Conservation (phyloP, 306 rosid genomes). For the Vigna trinervia region DNA sequence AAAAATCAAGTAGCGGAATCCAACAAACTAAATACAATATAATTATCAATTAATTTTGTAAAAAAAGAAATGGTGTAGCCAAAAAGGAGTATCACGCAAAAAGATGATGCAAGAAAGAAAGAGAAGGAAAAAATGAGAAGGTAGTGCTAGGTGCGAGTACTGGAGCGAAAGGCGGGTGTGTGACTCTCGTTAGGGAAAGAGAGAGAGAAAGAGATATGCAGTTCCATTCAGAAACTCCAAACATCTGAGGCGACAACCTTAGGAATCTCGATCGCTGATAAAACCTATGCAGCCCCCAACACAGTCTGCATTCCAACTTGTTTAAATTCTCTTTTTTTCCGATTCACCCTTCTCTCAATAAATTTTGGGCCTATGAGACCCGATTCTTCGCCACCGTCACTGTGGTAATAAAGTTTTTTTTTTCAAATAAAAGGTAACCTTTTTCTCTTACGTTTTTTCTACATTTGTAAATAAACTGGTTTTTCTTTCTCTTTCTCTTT, state of each 20-base stretch:
- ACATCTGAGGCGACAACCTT: constrained; percentile 48
- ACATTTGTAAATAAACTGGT: constrained; percentile 27
- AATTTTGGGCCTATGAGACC: not conserved
- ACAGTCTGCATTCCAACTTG: not conserved
- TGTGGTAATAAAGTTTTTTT: constrained; percentile 24
- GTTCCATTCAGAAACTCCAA: constrained; percentile 40
- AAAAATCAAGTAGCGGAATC: not conserved
- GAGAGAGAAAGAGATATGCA: constrained; percentile 33
- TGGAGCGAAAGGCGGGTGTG: constrained; percentile 50
- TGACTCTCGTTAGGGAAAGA: not conserved
- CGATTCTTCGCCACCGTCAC: constrained; percentile 9
- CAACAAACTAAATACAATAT: not conserved
- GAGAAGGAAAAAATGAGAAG: constrained; percentile 2
- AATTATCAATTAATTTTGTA: not conserved
- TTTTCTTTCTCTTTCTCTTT: not conserved
- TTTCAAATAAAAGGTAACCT: constrained; percentile 41
- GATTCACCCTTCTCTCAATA: not conserved
- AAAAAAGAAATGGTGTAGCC: not conserved
- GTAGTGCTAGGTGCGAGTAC: constrained; percentile 24
- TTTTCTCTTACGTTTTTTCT: constrained; percentile 23
- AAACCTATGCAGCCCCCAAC: constrained; percentile 39
- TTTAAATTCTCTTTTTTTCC: constrained; percentile 24
- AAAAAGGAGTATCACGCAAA: constrained; percentile 14
- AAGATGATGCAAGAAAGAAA: constrained; percentile 36
- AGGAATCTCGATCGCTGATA: constrained; percentile 56